Evolutionary conservation across 2,329 filamentous ascomycete genomes (phyloP).

Genomic region (Escovopsis sp.): DNA sequence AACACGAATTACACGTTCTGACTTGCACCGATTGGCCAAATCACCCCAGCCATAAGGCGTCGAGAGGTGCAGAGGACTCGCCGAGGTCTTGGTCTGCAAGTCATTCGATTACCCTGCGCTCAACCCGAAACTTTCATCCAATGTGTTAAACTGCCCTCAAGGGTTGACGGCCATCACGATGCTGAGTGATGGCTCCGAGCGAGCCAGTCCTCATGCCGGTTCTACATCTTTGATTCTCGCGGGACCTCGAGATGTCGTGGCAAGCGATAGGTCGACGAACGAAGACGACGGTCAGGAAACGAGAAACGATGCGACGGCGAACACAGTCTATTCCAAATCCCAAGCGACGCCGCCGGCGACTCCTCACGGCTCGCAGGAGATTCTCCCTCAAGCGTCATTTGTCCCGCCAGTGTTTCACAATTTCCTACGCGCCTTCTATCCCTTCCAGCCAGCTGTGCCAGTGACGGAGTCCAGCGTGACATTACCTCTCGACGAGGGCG

Average conservation of each 20-base stretch:
- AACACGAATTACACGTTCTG: too few species aligned
- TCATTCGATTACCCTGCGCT: too few species aligned
- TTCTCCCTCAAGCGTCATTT: slow-evolving; percentile 27
- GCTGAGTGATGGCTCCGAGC: slow-evolving; percentile 29
- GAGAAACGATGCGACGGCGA: slow-evolving; percentile 12
- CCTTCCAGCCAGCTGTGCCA: slow-evolving; percentile 68
- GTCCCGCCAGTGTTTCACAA: slow-evolving; percentile 68
- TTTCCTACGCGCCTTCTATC: slow-evolving; percentile 87
- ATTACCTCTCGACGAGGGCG: slow-evolving; percentile 74
- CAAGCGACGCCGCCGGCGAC: slow-evolving; percentile 69
- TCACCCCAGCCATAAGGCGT: too few species aligned
- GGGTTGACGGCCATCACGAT: slow-evolving; percentile 19
- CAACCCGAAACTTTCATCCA: slow-evolving; percentile 5
- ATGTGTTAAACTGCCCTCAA: slow-evolving; percentile 16
- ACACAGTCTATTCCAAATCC: slow-evolving; percentile 27
- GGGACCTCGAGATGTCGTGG: slow-evolving; percentile 21
- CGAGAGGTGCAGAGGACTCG: too few species aligned
- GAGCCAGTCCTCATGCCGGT: slow-evolving; percentile 47
- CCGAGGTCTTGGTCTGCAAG: too few species aligned
- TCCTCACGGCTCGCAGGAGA: slow-evolving; percentile 53
- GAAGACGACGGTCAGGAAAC: slow-evolving; percentile 15
- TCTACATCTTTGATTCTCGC: slow-evolving; percentile 44
- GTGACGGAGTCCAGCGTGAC: slow-evolving; percentile 79
- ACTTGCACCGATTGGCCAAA: too few species aligned
- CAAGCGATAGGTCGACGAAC: slow-evolving; percentile 17